phyloP scores from a whole-genome alignment of 139 green algal species.

The Gonium pectorale region DNA sequence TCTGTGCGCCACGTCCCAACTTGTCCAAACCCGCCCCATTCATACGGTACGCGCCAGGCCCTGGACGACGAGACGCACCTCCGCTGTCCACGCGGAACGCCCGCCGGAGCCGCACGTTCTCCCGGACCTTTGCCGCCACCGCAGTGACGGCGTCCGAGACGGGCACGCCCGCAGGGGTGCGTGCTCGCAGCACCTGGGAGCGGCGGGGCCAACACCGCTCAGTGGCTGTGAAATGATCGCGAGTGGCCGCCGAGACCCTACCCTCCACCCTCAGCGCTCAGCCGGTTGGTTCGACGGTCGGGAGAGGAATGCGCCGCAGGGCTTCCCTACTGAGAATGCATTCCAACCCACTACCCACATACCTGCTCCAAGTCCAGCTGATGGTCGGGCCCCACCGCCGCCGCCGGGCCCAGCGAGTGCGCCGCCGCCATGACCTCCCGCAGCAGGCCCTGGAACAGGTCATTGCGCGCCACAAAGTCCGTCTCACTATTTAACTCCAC shows the following conservation, averaged over 20 bases:
- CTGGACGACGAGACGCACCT: neutral
- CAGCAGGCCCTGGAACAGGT: slow-evolving; percentile 83
- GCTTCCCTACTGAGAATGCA: too few species aligned
- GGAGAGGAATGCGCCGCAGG: too few species aligned
- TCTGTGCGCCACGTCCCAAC: too few species aligned
- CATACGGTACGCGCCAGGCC: too few species aligned
- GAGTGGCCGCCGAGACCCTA: too few species aligned
- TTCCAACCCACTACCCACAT: neutral
- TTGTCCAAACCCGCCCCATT: too few species aligned
- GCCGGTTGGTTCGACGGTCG: too few species aligned
- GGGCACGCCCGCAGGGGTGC: slow-evolving; percentile 23
- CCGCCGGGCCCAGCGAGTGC: slow-evolving; percentile 43
- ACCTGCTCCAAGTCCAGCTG: slow-evolving; percentile 46
- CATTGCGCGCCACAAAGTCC: slow-evolving; percentile 93
- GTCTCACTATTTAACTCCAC: slow-evolving; percentile 97
- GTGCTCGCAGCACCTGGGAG: slow-evolving; percentile 44
- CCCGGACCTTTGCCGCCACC: slow-evolving; percentile 77
- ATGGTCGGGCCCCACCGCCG: slow-evolving; percentile 16
- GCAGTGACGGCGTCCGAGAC: slow-evolving; percentile 69
- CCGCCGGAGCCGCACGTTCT: slow-evolving; percentile 87
- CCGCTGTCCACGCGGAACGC: slow-evolving; percentile 52
- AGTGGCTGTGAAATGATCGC: too few species aligned
- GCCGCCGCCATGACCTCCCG: slow-evolving; percentile 69
- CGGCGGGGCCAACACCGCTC: too few species aligned
- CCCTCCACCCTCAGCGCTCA: too few species aligned